phyloP scores from a whole-genome alignment of 257 asterid species.

The Plectranthus barbatus region DNA sequence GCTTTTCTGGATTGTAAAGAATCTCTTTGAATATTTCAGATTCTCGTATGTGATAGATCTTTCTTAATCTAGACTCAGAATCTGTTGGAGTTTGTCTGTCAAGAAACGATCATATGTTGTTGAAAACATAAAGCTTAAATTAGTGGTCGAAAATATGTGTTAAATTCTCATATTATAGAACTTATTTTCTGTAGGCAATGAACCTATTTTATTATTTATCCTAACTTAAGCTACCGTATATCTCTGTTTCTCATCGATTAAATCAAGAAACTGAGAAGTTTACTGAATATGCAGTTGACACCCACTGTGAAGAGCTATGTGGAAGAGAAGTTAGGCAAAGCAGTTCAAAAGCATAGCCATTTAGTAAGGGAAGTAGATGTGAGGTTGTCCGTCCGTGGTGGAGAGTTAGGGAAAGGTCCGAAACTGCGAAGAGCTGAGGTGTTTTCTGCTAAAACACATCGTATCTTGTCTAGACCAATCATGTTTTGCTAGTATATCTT shows the following conservation, averaged over 20 bases:
- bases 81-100: not conserved
- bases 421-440: slow-evolving; percentile 87
- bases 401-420: slow-evolving; percentile 89
- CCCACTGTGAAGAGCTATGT: slow-evolving; percentile 71
- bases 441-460: not conserved
- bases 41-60: not conserved
- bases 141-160: not conserved
- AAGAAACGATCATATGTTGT: not conserved
- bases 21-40: not conserved
- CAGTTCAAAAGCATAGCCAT: slow-evolving; percentile 81
- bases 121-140: not conserved
- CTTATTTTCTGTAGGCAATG: no score
- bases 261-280: not conserved
- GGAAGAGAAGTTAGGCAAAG: slow-evolving; percentile 88
- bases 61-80: not conserved
- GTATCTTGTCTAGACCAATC: not conserved
- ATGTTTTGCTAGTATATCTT: not conserved
- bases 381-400: slow-evolving; percentile 79
- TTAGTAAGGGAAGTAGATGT: slow-evolving; percentile 89
- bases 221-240: no score
- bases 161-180: not conserved
- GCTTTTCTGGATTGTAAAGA: not conserved
- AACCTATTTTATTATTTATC: no score
- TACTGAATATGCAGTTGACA: slow-evolving; percentile 38
- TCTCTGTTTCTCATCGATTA: no score